phyloP scores from a whole-genome alignment of 768 basidiomycete genomes.

The Tremella yokohamensis region DNA sequence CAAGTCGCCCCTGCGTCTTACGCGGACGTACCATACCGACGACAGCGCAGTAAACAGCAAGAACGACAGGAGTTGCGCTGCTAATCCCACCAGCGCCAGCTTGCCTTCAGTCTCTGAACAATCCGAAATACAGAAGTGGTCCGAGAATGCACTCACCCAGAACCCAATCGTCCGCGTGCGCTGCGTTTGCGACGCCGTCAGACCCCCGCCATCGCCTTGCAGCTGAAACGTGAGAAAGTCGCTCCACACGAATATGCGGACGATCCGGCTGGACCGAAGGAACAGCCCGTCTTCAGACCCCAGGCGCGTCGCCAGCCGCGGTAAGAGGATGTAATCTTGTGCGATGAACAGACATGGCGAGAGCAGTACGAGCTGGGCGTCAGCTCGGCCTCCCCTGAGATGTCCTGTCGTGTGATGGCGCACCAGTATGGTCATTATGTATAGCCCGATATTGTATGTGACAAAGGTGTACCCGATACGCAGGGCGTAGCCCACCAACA shows the following conservation, averaged over 20 bases:
- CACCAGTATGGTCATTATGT: constrained; percentile 18
- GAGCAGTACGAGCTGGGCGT: constrained; percentile 18
- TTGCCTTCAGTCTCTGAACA: neutral
- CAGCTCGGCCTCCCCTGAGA: neutral
- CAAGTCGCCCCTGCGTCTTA: neutral
- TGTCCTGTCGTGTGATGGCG: constrained; percentile 7
- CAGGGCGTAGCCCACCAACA: constrained; percentile 11
- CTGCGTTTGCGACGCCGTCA: constrained; percentile 3
- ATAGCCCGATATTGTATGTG: neutral
- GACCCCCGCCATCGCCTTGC: constrained; percentile 54
- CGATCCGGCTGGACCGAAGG: constrained; percentile 52
- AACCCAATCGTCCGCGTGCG: constrained; percentile 6
- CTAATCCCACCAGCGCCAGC: neutral
- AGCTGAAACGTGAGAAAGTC: constrained; percentile 67
- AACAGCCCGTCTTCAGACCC: constrained; percentile 56
- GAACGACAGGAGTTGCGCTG: constrained; percentile 58
- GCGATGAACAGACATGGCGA: constrained; percentile 64
- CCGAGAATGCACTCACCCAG: constrained; percentile 9
- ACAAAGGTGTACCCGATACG: constrained; percentile 8
- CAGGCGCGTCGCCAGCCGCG: constrained; percentile 59
- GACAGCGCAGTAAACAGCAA: constrained; percentile 55
- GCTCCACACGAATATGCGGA: constrained; percentile 60
- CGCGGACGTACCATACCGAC: neutral
- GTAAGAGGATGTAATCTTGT: constrained; percentile 63
- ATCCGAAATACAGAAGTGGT: neutral